A percentile compares a stretch with the other conserved stretches of the same genome.
These are phyloP conservation scores for Penicillium sp. DNA, from an alignment of 2,329 filamentous ascomycete genomes.

Conservation along the genomic window DNA sequence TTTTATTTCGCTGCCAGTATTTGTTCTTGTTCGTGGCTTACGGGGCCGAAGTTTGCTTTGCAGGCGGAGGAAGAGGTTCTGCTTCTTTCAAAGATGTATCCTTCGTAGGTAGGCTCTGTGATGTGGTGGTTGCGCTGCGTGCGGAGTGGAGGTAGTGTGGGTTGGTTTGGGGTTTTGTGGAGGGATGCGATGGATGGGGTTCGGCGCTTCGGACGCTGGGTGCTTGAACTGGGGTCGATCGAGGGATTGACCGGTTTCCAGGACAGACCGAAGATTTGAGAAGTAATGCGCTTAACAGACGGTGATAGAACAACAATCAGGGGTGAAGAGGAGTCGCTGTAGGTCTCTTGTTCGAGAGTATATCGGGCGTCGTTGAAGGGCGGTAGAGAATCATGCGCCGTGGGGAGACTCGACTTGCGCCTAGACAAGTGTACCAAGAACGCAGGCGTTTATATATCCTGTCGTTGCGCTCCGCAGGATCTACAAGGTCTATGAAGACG, in stretches of 20 bases:
- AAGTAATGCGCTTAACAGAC: background rate
- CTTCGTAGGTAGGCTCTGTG: background rate
- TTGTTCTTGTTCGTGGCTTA: background rate
- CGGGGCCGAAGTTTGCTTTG: no score
- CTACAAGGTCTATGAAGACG: background rate
- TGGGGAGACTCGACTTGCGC: background rate
- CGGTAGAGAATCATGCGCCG: background rate
- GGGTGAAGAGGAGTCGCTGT: background rate
- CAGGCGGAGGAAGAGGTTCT: background rate
- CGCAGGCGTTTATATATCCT: background rate
- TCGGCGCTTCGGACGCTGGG: background rate
- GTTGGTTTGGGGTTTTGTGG: background rate
- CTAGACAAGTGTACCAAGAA: background rate
- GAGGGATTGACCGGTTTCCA: background rate
- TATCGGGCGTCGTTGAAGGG: background rate
- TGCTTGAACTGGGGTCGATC: background rate
- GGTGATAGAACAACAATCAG: background rate
- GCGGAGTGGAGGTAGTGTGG: background rate
- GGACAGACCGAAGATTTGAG: background rate
- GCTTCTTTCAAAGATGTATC: background rate
- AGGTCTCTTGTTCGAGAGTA: background rate
- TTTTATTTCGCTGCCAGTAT: background rate
- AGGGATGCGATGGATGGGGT: background rate
- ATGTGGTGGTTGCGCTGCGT: background rate
- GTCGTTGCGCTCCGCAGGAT: background rate